Base-by-base conservation (phyloP, 768 basidiomycete species). In the Rubroboletus satanas region DNA sequence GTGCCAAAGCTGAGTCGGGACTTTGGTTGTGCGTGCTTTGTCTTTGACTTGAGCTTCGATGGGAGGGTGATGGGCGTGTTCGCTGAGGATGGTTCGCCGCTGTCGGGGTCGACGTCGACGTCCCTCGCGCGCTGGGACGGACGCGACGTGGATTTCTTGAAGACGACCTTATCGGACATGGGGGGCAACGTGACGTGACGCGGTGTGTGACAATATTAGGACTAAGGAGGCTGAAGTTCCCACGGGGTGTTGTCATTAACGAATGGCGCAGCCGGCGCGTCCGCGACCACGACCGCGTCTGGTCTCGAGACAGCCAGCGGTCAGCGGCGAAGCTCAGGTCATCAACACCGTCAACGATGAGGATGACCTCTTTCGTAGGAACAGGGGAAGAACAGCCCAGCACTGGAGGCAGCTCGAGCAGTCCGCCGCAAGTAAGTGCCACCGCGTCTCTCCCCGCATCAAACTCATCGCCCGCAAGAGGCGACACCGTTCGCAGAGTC, bases 1-100 rank as follows among this genome's bases (percentile, higher is more conserved):
- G 73, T 87, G 7, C 90, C 90, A 71, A 93, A 93, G 66, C 90
- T 93, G 52, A 93, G 75, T 51, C 78, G 78, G 4, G 87, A 79
- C 66, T 85, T 85, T 37, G 81, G 77, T 64, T 83, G 84, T 17
- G 80, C 69, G 55, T 83, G 85, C 71, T 84, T 90, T 36, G 74
- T 73, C 64, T 87, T 88, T 60, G 79, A 85, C 77, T 87, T 93
- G 55, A 90, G 63, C 68, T 86, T 90, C 2, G 82, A 70, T 2
- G 80, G 84, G 37, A 88, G 67, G 0, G 78, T 78, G 51, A 78
- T 83, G 6, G 87, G 85, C 1, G 87, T 81, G 2, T 83, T 28
- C 7, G 33, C 5, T 11, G 39, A 23, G 7, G 49, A 32, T 5
- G 21, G 45, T 11, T 60, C 55, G 17, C 17, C 54, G 43, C 23